phyloP scores from a whole-genome alignment of 495 filamentous ascomycete genomes.

The Neurospora sp. region DNA sequence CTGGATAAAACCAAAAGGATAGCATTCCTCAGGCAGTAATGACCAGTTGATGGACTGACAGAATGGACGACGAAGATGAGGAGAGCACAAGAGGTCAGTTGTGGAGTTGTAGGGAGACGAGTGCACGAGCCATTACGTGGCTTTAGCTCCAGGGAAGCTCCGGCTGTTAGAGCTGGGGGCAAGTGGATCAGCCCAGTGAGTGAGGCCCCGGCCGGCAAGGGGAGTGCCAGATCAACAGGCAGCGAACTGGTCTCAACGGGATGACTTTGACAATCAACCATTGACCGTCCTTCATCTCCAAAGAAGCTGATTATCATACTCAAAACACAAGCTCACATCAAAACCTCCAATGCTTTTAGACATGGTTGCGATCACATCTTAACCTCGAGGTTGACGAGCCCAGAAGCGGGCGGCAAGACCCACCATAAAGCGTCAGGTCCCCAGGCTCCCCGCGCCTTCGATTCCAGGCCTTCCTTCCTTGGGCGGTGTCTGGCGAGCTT shows the following conservation, averaged over 20 bases:
- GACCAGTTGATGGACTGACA: not conserved
- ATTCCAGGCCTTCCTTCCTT: not conserved
- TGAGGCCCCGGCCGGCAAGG: not conserved
- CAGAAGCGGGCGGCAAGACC: not conserved
- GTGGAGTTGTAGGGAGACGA: not conserved
- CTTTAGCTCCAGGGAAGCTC: not conserved
- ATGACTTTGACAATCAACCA: not conserved
- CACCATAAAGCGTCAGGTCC: not conserved
- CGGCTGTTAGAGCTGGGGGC: not conserved
- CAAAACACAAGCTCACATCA: not conserved
- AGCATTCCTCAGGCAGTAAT: not conserved
- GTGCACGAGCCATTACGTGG: not conserved
- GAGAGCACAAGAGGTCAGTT: not conserved
- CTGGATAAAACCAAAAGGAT: not conserved
- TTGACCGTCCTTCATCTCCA: not conserved
- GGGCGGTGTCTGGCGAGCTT: not conserved
- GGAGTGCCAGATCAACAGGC: not conserved
- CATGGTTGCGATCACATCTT: not conserved
- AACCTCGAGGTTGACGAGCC: not conserved
- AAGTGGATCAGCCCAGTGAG: not conserved
- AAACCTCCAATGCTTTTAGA: not conserved
- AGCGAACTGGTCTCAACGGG: not conserved
- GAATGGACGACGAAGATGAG: not conserved
- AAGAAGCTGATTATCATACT: not conserved
- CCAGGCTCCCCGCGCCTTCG: not conserved